Base-by-base conservation (phyloP, 2,329 filamentous ascomycete genomes). In the Coniochaeta sp. region DNA sequence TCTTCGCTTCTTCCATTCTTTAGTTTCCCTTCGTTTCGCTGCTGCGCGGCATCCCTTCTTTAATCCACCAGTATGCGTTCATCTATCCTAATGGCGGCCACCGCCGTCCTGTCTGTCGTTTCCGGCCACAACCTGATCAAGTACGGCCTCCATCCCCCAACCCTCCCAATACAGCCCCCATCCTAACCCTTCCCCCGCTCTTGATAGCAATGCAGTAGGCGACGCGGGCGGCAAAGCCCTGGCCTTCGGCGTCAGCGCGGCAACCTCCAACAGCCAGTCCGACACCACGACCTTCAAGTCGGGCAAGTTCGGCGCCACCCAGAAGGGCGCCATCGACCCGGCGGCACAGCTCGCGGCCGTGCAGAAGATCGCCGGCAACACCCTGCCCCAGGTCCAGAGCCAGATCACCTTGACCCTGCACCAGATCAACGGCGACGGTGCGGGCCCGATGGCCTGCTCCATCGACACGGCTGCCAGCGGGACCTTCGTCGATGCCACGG, bases 371-470 rank as follows among this genome's bases (percentile, higher is more conserved):
- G 47, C 47, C 22, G 47, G 47, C 22, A 17, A 17, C 16, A 31
- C 24, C 22, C 26, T 52, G 24, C 47, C 47, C 3, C 47, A 52
- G 26, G 26, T 52, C 4, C 2, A 8, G 6, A 26, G 26, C 12
- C 22, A n/a, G 12, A 52, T 52, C 47, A 52, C 47, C 26, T 24
- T 52, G 22, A 52, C 22, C 6, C 47, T 52, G n/a, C 47, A 36
- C 54, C 31, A 57, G 54, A 36, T 57, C 54, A 57, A 57, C 54
- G 54, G 28, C 19, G 54, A 57, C 54, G 54, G 31, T n/a, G 54
- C 54, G 12, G 47, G 47, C n/a, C 47, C 47, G 16, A 36, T 57
- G 54, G 31, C 19, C 33, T 57, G 54, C 54, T 36, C 31, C 54
- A 38, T 57, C 54, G 54, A 57, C 31, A 40, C 54, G 31, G 54